These are phyloP conservation scores for Fusarium equiseti DNA, from an alignment of 2,329 filamentous ascomycete species.

Conservation along the genomic window DNA sequence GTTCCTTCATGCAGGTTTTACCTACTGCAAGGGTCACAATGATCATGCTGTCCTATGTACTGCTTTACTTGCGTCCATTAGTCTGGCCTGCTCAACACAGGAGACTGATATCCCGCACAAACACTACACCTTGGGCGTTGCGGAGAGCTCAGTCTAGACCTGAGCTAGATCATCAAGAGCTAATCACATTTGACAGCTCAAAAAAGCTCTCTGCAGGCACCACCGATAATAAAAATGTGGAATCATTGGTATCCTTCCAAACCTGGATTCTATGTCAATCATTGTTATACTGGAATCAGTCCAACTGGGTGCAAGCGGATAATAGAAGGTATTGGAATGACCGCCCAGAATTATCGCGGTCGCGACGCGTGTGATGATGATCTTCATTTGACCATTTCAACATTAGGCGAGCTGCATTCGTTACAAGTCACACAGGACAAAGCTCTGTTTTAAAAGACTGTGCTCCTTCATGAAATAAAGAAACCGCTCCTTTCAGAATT, in stretches of 20 bases:
- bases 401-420: constrained; percentile 33
- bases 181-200: neutral
- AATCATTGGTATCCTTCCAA: neutral
- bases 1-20: constrained; percentile 7
- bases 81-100: neutral
- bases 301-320: neutral
- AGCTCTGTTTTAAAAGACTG: neutral
- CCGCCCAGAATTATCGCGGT: neutral
- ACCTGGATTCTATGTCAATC: neutral
- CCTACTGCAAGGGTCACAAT: neutral
- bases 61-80: neutral
- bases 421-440: constrained; percentile 14
- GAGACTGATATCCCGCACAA: neutral
- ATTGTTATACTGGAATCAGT: neutral
- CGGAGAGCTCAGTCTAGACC: neutral
- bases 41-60: neutral
- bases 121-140: neutral
- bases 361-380: neutral
- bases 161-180: neutral
- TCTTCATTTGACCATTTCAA: neutral
- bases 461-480: neutral
- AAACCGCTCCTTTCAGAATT: neutral
- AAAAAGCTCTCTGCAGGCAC: neutral
- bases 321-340: neutral
- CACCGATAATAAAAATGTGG: constrained; percentile 9